Evolutionary conservation across 2,329 filamentous ascomycete species (phyloP), one percentile per base, ranked within the genome.

Genomic region (Beauveria brongniartii): DNA sequence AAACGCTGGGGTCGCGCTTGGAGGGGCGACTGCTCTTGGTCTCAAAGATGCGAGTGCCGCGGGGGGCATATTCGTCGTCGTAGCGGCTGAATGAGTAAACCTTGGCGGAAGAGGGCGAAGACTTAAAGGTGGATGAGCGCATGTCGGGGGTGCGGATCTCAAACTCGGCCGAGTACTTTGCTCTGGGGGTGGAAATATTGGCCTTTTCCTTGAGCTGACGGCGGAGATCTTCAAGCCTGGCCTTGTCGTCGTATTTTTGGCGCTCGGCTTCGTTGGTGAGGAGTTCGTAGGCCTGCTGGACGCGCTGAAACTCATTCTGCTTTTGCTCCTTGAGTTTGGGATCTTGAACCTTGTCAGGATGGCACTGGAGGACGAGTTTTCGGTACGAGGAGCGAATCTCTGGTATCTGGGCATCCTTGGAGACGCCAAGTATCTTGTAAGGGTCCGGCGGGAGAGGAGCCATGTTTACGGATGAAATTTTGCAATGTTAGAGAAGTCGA

Each of bases 261-360:
- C 91, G 81, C 70, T 87, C 85, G 7, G 77, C 80, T 30, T 93
- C 89, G 70, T 97, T 88, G 69, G 85, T 90, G 63, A 99, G 83
- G 34, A 94, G 80, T 74, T 97, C 94, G 75, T 96, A 99, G 55
- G 94, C 92, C 68, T 92, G 85, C 73, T 97, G 92, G 40, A 97
- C 90, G 71, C 86, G 87, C 74, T 97, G 92, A 70, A 97, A 99
- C 74, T 96, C 88, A 67, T 91, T 87, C 67, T 90, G 86, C 73
- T 92, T 95, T 67, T 85, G 78, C 62, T 85, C 84, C 75, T 94
- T 95, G 68, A 89, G 78, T 18, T 84, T 79, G 58, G 88, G 85
- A 69, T 96, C 84, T 66, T 91, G 87, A 64, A 96, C 85, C 77
- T 96, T 96, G 79, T 97, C 92, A 40, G 92, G 92, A 68, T 97